phyloP scores from a whole-genome alignment of 768 basidiomycete genomes.

The Rhizopogon sp. region DNA sequence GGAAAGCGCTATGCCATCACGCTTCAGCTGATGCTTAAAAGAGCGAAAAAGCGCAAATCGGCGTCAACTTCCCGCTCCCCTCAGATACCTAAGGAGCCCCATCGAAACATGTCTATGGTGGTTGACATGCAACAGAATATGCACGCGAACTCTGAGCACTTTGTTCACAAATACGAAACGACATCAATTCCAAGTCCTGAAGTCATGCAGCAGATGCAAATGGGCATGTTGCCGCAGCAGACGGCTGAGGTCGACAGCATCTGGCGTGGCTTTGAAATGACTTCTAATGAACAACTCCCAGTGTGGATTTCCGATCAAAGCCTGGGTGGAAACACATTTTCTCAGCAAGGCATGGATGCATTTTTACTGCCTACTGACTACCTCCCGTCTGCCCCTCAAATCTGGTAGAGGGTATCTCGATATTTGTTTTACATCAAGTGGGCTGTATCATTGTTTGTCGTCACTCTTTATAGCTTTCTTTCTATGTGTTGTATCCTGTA shows the following conservation, averaged over 20 bases:
- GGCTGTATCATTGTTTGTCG: slow-evolving; percentile 2
- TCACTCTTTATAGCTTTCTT: slow-evolving; percentile 14
- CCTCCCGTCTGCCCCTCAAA: slow-evolving; percentile 65
- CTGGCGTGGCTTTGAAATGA: slow-evolving; percentile 71
- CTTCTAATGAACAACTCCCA: slow-evolving; percentile 69
- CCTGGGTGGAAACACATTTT: slow-evolving; percentile 68
- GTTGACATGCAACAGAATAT: slow-evolving; percentile 36
- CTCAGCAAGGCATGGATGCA: slow-evolving; percentile 81
- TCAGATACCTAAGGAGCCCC: slow-evolving; percentile 49
- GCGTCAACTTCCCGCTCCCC: slow-evolving; percentile 59
- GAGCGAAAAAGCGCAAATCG: slow-evolving; percentile 56
- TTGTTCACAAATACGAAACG: slow-evolving; percentile 54
- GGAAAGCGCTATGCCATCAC: slow-evolving; percentile 91
- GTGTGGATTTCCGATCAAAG: slow-evolving; percentile 86
- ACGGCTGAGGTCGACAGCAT: slow-evolving; percentile 53
- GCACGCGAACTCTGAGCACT: slow-evolving; percentile 40
- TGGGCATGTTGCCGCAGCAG: slow-evolving; percentile 22
- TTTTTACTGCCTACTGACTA: slow-evolving; percentile 77
- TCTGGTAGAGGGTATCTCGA: slow-evolving; percentile 48
- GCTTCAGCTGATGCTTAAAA: slow-evolving; percentile 83
- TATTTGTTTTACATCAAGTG: background rate
- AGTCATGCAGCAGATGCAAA: slow-evolving; percentile 25
- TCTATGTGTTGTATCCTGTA: slow-evolving; percentile 13
- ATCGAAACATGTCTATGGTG: slow-evolving; percentile 42
- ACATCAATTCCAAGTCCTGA: slow-evolving; percentile 29